phyloP scores from a whole-genome alignment of 2,329 filamentous ascomycete species.

The Cladosporium sp. region DNA sequence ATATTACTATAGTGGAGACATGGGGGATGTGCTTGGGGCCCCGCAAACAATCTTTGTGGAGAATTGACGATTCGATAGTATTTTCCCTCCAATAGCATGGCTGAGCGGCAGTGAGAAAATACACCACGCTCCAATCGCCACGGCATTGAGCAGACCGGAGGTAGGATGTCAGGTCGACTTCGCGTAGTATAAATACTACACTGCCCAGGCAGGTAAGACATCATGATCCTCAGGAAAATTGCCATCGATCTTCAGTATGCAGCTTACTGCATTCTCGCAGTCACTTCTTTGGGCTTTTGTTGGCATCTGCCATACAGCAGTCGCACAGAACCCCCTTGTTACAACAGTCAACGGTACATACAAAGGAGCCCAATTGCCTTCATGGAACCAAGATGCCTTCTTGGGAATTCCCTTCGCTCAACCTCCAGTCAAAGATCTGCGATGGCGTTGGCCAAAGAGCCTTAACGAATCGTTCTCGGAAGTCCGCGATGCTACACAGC shows the following conservation, averaged over 20 bases:
- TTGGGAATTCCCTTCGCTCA: constrained; percentile 38
- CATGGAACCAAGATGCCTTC: constrained; percentile 36
- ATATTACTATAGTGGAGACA: background rate
- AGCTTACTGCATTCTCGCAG: background rate
- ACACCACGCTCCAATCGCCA: background rate
- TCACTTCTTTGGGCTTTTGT: background rate
- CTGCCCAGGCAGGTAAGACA: background rate
- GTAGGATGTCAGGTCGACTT: background rate
- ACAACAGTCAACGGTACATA: constrained; percentile 15
- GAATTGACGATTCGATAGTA: background rate
- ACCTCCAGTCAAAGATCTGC: constrained; percentile 27
- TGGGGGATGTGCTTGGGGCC: constrained; percentile 1
- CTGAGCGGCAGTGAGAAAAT: background rate
- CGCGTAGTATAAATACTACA: background rate
- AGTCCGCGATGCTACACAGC: constrained; percentile 38
- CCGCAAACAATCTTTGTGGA: background rate
- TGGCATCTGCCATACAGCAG: background rate
- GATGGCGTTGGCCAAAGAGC: constrained; percentile 26
- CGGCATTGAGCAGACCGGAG: background rate
- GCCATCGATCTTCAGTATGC: background rate
- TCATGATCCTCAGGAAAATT: background rate
- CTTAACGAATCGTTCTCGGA: constrained; percentile 38
- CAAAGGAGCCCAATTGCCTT: constrained; percentile 11
- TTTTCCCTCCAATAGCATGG: constrained; percentile 1
- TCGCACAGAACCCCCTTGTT: constrained; percentile 40